phyloP scores from a whole-genome alignment of 75 land plant genomes.

The Picea glauca region DNA sequence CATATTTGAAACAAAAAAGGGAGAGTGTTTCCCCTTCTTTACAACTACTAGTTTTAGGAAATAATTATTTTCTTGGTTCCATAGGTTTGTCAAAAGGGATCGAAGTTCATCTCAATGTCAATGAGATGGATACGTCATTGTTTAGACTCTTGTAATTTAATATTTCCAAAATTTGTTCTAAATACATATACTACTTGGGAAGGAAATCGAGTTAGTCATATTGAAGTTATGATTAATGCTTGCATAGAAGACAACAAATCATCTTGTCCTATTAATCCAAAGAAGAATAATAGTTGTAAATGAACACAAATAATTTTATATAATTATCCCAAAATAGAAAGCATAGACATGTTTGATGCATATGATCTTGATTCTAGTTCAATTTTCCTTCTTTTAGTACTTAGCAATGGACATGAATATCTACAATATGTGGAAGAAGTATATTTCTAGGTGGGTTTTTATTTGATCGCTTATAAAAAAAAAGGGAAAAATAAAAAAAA shows the following conservation, averaged over 20 bases:
- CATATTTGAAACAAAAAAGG: slow-evolving; percentile 21
- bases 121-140: background rate
- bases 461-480: too few relatives aligned
- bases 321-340: slow-evolving; percentile 33
- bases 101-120: background rate
- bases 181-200: background rate
- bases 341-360: slow-evolving; percentile 16
- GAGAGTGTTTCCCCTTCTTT: slow-evolving; percentile 21
- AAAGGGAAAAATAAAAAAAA: too few relatives aligned
- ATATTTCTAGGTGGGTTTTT: too few relatives aligned
- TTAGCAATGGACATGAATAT: too few relatives aligned
- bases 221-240: background rate
- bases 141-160: background rate
- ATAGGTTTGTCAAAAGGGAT: background rate
- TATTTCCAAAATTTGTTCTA: background rate
- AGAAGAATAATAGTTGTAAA: background rate
- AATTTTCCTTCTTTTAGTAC: too few relatives aligned
- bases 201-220: slow-evolving; percentile 6
- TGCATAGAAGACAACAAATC: background rate
- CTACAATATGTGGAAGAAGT: too few relatives aligned
- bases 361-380: too few relatives aligned
- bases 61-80: background rate
- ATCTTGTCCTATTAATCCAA: background rate
- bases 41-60: background rate
- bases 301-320: slow-evolving; percentile 14